Base-by-base conservation (phyloP, 2,329 filamentous ascomycete species). In the Fusarium dimerum region DNA sequence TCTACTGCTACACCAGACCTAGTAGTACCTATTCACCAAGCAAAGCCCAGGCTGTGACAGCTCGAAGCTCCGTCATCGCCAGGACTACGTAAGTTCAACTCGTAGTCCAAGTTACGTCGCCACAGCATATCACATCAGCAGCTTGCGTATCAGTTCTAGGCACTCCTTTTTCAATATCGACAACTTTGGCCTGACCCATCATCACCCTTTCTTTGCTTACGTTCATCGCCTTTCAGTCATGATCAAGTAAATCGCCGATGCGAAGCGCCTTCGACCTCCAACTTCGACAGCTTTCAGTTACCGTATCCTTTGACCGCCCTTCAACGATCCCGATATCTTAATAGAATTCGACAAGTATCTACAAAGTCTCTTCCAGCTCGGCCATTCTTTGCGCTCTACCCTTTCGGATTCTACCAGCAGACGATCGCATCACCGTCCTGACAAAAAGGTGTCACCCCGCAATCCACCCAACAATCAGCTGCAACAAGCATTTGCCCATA, bases 21-120 rank as follows among this genome's bases (percentile, higher is more conserved):
- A n/a, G n/a, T n/a, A n/a, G n/a, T n/a, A n/a, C n/a, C 8, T 26
- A 26, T 26, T 26, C 20, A 26, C 20, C 20, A 40, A 20, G 39
- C 5, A 40, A 10, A 40, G 39, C 39, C 8, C 40, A 43, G 34
- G 40, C 40, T 39, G 20, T n/a, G 16, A 34, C 43, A 54, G 51
- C 51, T 55, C 47, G 38, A 26, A 55, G 53, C 55, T 55, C 52
- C 52, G 48, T 56, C 55, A 56, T 47, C 48, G 54, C 34, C 45
- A 47, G 46, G 48, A 50, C 59, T 66, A 51, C 60, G 63, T 66
- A 61, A 64, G 56, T 59, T 51, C 52, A 32, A 18, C 45, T 20
- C 6, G 10, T 10, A 17, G 13, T 38, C 40, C 39, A 45, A 43
- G 43, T 53, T 36, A 46, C 48, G 48, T 62, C 43, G 55, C 55